phyloP scores from a whole-genome alignment of 1,139 yeast genomes.

The Scheffersomyces parashehatae region DNA sequence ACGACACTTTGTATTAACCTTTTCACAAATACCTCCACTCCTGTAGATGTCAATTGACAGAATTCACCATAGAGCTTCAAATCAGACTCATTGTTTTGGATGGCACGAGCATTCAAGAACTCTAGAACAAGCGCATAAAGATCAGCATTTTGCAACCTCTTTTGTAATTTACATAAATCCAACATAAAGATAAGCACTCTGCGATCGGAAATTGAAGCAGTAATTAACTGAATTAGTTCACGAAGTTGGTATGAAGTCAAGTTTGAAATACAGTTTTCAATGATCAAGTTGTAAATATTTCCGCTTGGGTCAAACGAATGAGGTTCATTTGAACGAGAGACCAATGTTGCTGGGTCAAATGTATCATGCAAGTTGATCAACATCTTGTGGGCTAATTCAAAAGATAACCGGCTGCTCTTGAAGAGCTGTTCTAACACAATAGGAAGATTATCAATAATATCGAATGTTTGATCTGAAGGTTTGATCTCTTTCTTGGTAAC shows the following conservation, averaged over 20 bases:
- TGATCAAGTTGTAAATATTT: constrained; percentile 12
- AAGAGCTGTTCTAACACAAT: constrained; percentile 23
- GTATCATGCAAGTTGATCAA: constrained; percentile 30
- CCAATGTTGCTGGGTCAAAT: constrained; percentile 23
- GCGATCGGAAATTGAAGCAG: constrained; percentile 23
- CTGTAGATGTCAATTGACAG: constrained; percentile 21
- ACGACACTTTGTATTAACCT: constrained; percentile 37
- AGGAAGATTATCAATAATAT: constrained; percentile 34
- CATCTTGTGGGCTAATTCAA: constrained; percentile 19
- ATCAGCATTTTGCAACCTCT: constrained; percentile 8
- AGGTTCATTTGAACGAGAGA: constrained; percentile 1
- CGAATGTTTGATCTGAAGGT: constrained; percentile 29
- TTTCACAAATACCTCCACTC: constrained; percentile 32
- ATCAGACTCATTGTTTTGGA: constrained; percentile 20
- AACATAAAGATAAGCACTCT: constrained; percentile 20
- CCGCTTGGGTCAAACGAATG: constrained; percentile 2
- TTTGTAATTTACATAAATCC: constrained; percentile 15
- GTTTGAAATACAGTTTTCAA: constrained; percentile 11
- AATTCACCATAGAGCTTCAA: constrained; percentile 25
- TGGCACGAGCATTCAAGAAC: constrained; percentile 17
- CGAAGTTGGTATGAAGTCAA: constrained; percentile 18
- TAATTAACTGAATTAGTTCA: constrained; percentile 23
- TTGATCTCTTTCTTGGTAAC: constrained; percentile 30
- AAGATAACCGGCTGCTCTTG: constrained; percentile 15
- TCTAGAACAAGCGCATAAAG: constrained; percentile 17